Base-by-base conservation (phyloP, 2,329 filamentous ascomycete genomes). In the Pyricularia sp. region DNA sequence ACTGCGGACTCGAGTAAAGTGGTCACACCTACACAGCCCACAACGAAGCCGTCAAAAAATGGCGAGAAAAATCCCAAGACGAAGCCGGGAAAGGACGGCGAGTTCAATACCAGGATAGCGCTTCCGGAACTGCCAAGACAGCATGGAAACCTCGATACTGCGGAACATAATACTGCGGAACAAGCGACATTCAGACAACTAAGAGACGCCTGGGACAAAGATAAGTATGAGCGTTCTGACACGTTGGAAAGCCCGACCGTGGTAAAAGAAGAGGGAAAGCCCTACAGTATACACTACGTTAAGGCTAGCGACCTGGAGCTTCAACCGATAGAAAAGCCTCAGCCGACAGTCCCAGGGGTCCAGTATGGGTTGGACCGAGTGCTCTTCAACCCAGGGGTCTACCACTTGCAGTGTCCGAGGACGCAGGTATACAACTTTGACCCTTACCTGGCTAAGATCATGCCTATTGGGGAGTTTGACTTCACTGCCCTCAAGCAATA, bases 371-470 rank as follows among this genome's bases (percentile, higher is more conserved):
- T 97, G 35, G 91, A 96, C 67, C 84, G 92, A 65, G 93, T 96
- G n/a, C 78, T 99, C 2, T 99, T 99, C 82, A 99, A 97, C 71
- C 88, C 88, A 1, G 93, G 94, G 26, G 90, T 97, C 49, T 96
- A 97, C 74, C 88, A 91, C 63, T 83, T 99, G 63, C 93, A 96
- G 75, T 94, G 99, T 73, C 87, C 88, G 28, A 85, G 91, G 66
- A 92, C 93, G 53, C 84, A 87, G 22, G 91, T 97, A 7, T 99
- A 87, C 81, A 99, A 99, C 74, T 99, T 99, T 71, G 93, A 99
- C 72, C 94, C 96, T 0, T 97, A 97, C 72, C 82, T 99, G 24
- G 86, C 92, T 66, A 87, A 86, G 64, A 96, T 99, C 70, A 97
- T 97, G 91, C 93, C 94, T 1, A 87, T 94, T 19, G 80, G 84